Base-by-base conservation (phyloP, 345 rosid species). In the Psidium friedrichsthalianum region DNA sequence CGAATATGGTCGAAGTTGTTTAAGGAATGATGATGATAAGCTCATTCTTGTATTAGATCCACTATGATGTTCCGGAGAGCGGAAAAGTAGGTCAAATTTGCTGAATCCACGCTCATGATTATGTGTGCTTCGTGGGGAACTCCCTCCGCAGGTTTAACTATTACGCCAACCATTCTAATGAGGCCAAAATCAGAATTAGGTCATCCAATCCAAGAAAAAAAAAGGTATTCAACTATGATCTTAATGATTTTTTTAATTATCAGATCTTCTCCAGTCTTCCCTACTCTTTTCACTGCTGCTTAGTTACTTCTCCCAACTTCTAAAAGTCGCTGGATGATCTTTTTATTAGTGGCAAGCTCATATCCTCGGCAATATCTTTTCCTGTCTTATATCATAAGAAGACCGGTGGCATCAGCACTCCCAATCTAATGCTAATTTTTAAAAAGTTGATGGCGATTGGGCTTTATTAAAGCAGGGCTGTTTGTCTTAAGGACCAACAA, bases 361-460 rank as follows among this genome's bases (percentile, higher is more conserved):
- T 36, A 18, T 36, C 20, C 24, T 36, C 36, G 21, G 24, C 47
- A 47, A 4, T 20, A 36, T 69, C 78, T 69, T 69, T 69, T 69
- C 78, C 78, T 36, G 78, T 20, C 25, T 36, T 36, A 18, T 36
- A 69, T 69, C 47, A 36, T 18, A 69, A 69, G 78, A 36, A 36
- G 78, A 36, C 47, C 78, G 47, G 13, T 69, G 78, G 47, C 78
- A 69, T 69, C 78, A 69, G 47, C 78, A 69, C 78, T 32, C 36
- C 78, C 78, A 81, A 84, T 64, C 74, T 49, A 24, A 74, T 10
- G 82, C 55, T 57, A 83, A 88, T 51, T 87, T 58, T 58, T 84
- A 87, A 89, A 82, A 83, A 83, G 82, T 84, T 89, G 91, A 90
- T 64, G 29, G 85, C 61, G 93, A 92, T 89, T 90, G 85, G 87